A percentile compares a stretch with the other conserved stretches of the same genome.
These are phyloP conservation scores for Teratosphaeria destructans DNA, from an alignment of 2,329 filamentous ascomycete species.

Conservation along the genomic window DNA sequence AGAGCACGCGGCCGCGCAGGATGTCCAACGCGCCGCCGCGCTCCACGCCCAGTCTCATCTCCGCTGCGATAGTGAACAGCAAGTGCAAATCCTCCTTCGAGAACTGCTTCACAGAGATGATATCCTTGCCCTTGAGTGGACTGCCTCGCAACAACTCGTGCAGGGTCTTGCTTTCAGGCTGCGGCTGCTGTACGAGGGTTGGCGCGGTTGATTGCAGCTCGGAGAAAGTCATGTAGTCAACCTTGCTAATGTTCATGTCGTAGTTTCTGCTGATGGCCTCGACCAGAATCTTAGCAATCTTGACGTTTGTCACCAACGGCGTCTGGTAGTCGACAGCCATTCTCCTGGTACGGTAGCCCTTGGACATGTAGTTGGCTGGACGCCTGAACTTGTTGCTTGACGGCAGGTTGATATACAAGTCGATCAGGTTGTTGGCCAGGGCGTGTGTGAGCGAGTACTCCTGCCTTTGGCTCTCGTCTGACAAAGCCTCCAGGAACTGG, in stretches of 20 bases:
- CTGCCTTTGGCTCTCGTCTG: slow-evolving; percentile 73
- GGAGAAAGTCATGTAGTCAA: slow-evolving; percentile 81
- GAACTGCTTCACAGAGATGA: slow-evolving; percentile 88
- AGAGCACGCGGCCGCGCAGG: slow-evolving; percentile 75
- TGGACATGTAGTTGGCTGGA: slow-evolving; percentile 96
- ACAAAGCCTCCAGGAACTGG: slow-evolving; percentile 82
- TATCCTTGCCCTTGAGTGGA: slow-evolving; percentile 79
- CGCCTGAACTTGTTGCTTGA: slow-evolving; percentile 95
- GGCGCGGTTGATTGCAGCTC: slow-evolving; percentile 25
- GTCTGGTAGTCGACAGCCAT: slow-evolving; percentile 99
- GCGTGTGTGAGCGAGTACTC: slow-evolving; percentile 97
- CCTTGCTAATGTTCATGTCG: slow-evolving; percentile 67
- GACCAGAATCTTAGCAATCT: slow-evolving; percentile 95
- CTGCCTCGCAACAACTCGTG: slow-evolving; percentile 66
- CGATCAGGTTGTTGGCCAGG: slow-evolving; percentile 93
- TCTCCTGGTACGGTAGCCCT: slow-evolving; percentile 88
- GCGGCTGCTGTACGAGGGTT: slow-evolving; percentile 28
- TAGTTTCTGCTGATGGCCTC: slow-evolving; percentile 89
- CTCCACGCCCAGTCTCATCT: slow-evolving; percentile 93
- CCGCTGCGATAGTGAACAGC: slow-evolving; percentile 91
- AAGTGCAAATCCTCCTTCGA: slow-evolving; percentile 77
- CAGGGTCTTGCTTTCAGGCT: slow-evolving; percentile 43
- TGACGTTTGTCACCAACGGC: slow-evolving; percentile 94
- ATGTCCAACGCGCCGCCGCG: slow-evolving; percentile 81
- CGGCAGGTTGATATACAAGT: slow-evolving; percentile 98